Evolutionary conservation across 805 yeast genomes (phyloP).

Genomic region (Hanseniaspora jakobsenii): DNA sequence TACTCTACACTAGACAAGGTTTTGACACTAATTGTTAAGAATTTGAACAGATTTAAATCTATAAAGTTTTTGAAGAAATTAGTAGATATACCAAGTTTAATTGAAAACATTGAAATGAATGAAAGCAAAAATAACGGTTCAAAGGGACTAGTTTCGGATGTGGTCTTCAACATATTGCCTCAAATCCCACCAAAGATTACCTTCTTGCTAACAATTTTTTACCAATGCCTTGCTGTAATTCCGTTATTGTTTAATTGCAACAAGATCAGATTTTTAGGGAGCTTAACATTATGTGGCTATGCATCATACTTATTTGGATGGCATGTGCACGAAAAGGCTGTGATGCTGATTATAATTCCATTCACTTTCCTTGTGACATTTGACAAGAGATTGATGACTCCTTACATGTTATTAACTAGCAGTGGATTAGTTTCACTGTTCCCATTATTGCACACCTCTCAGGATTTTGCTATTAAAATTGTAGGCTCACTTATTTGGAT

Average conservation of each 20-base stretch:
- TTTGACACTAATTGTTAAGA: slow-evolving; percentile 36
- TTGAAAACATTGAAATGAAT: slow-evolving; percentile 22
- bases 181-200: slow-evolving; percentile 67
- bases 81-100: neutral
- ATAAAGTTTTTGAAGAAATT: neutral
- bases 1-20: slow-evolving; percentile 74
- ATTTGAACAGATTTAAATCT: slow-evolving; percentile 8
- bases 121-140: slow-evolving; percentile 41
- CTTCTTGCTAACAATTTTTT: slow-evolving; percentile 67
- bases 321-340: slow-evolving; percentile 98
- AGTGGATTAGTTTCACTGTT: slow-evolving; percentile 81
- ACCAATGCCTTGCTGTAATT: slow-evolving; percentile 64
- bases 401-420: slow-evolving; percentile 59
- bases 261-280: slow-evolving; percentile 67
- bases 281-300: slow-evolving; percentile 78
- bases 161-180: slow-evolving; percentile 68
- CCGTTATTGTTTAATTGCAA: slow-evolving; percentile 64
- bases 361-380: slow-evolving; percentile 61
- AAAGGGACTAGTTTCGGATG: slow-evolving; percentile 86
- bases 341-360: slow-evolving; percentile 80
- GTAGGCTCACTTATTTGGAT: slow-evolving; percentile 77
- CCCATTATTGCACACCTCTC: slow-evolving; percentile 71
- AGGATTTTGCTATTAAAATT: slow-evolving; percentile 67
- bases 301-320: slow-evolving; percentile 91
- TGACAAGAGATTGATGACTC: slow-evolving; percentile 58